A percentile compares a stretch with the other conserved stretches of the same genome.
Evolutionary conservation across 2,329 filamentous ascomycete species (phyloP).

Genomic region (Pestalotiopsis sp.): DNA sequence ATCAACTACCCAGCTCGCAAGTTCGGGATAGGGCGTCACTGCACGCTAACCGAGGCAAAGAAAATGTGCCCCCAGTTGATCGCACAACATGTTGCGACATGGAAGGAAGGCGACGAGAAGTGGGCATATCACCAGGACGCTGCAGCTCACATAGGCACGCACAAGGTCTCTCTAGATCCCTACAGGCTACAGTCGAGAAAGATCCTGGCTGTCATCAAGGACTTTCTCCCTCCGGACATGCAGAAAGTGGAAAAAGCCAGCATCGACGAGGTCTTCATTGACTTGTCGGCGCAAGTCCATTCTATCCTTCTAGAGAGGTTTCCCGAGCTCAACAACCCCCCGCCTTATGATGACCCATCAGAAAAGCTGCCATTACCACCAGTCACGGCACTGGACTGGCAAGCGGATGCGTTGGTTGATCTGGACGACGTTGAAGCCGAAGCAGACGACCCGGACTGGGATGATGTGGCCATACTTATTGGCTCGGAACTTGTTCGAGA

Average conservation of each 20-base stretch:
- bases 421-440: conserved; percentile 74
- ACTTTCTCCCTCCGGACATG: conserved; percentile 63
- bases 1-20: conserved; percentile 91
- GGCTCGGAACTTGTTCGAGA: conserved; percentile 86
- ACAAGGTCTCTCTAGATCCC: conserved; percentile 93
- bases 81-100: conserved; percentile 91
- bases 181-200: conserved; percentile 84
- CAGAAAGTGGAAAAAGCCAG: conserved; percentile 90
- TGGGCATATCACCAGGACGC: conserved; percentile 92
- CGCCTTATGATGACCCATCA: conserved; percentile 73
- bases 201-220: conserved; percentile 80
- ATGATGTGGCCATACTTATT: conserved; percentile 85
- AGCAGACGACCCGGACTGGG: conserved; percentile 88
- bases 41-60: conserved; percentile 78
- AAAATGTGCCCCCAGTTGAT: conserved; percentile 85
- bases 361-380: conserved; percentile 73
- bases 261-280: conserved; percentile 94
- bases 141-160: conserved; percentile 75
- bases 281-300: conserved; percentile 85
- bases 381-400: conserved; percentile 76
- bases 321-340: conserved; percentile 67
- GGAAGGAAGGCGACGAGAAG: conserved; percentile 85
- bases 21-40: conserved; percentile 78
- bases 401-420: conserved; percentile 79
- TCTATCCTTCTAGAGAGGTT: conserved; percentile 74